Evolutionary conservation across 106 monocot genomes (phyloP), one percentile per base, ranked within the genome.

Genomic region (Acanthochlamys bracteata): DNA sequence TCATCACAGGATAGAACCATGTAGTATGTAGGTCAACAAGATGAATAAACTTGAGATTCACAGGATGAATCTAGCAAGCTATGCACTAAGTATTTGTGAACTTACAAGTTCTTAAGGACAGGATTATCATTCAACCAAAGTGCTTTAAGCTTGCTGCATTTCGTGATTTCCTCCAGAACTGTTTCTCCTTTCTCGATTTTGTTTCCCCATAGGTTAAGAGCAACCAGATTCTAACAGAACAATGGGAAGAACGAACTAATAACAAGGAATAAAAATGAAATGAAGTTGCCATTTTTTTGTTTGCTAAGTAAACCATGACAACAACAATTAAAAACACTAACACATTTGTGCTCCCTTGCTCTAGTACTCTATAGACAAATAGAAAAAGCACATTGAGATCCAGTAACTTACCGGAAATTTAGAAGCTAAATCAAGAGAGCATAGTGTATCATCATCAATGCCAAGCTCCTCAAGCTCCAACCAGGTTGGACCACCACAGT

Each of bases 171-270:
- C 25, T 79, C 54, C 41, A 85, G 56, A 41, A 88, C 61, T 59
- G 52, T 66, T 53, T 88, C 85, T 62, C 61, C 69, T 75, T 83
- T 80, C 64, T 71, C 72, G 55, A 98, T 88, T 78, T 72, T 85
- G 76, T 98, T 98, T 71, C 91, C 96, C 96, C 96, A 98, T 1
- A 98, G 71, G 69, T 98, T 98, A 67, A 98, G 83, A 11, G 88
- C 91, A 68, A 85, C 72, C 25, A 98, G 74, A 62, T 98, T 98
- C 96, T 43, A 43, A 13, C 43, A 43, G 43, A 43, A 8, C 7
- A 43, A 13, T 13, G 13, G 7, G 13, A 8, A 43, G 13, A 8
- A 13, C 10, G 13, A 43, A 43, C 7, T 43, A 7, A 13, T 43
- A 43, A 43, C 10, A 43, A 8, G 13, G 43, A 8, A 13, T 8